phyloP scores from a whole-genome alignment of 257 asterid genomes.

The Salvia hispanica region DNA sequence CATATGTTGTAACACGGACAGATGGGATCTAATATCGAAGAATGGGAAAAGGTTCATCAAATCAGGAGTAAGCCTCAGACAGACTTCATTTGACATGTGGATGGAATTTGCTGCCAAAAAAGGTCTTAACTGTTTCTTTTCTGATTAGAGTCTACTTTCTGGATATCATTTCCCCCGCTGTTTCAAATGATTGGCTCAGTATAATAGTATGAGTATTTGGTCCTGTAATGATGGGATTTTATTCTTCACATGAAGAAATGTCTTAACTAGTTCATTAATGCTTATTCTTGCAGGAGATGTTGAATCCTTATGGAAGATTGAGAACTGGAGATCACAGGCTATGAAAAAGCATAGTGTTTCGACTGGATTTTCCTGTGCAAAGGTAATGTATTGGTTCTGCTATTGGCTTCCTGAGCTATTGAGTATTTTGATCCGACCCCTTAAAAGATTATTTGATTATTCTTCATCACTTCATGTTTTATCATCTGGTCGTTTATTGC shows the following conservation, averaged over 20 bases:
- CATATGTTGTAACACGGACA: conserved; percentile 62
- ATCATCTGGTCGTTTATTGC: conserved; percentile 21
- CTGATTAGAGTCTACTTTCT: conserved; percentile 25
- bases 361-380: conserved; percentile 92
- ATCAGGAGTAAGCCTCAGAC: conserved; percentile 73
- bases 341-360: conserved; percentile 69
- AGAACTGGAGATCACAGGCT: conserved; percentile 71
- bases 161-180: not conserved
- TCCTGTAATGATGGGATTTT: not conserved
- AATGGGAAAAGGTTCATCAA: conserved; percentile 65
- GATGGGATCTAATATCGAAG: conserved; percentile 74
- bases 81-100: conserved; percentile 72
- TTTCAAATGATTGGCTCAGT: conserved; percentile 10
- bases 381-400: conserved; percentile 54
- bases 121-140: conserved; percentile 47
- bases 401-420: conserved; percentile 20
- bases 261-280: conserved; percentile 19
- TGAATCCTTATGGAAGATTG: conserved; percentile 80
- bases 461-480: not conserved
- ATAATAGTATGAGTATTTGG: conserved; percentile 1
- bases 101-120: conserved; percentile 81
- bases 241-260: not conserved
- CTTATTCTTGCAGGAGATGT: conserved; percentile 61
- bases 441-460: conserved; percentile 1
- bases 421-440: conserved; percentile 18